phyloP scores from a whole-genome alignment of 2,329 filamentous ascomycete genomes.

The Plectosphaerella cucumerina region DNA sequence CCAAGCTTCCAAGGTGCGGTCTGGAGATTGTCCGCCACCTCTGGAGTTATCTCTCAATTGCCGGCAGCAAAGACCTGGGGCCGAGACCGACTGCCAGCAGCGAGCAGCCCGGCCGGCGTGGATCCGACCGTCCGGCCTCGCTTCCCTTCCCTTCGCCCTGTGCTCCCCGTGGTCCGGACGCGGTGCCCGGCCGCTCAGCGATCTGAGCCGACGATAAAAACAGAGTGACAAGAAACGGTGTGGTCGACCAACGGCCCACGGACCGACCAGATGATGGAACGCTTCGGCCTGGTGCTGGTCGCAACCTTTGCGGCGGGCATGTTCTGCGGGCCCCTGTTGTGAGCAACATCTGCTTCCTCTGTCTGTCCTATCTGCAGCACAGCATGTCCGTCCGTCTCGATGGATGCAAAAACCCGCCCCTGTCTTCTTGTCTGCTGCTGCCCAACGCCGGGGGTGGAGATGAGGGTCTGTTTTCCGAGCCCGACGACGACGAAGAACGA shows the following conservation, averaged over 20 bases:
- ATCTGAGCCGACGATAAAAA: neutral
- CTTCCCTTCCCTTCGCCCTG: too few relatives aligned
- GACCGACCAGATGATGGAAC: slow-evolving; percentile 9
- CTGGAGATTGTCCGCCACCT: too few relatives aligned
- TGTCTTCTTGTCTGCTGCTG: neutral
- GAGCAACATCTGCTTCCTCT: neutral
- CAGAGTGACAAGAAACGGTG: too few relatives aligned
- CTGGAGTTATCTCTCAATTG: too few relatives aligned
- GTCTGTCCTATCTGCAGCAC: too few relatives aligned
- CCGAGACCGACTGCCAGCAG: slow-evolving; percentile 5
- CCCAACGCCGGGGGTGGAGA: neutral
- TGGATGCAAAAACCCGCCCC: too few relatives aligned
- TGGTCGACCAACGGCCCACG: slow-evolving; percentile 3
- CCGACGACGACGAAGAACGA: neutral
- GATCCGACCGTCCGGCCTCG: too few relatives aligned
- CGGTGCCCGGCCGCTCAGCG: neutral
- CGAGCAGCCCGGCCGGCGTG: slow-evolving; percentile 8
- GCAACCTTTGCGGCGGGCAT: neutral
- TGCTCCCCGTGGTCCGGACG: neutral
- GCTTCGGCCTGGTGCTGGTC: neutral
- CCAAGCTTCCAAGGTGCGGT: too few relatives aligned
- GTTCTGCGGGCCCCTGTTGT: slow-evolving; percentile 1
- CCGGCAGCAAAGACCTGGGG: slow-evolving; percentile 3
- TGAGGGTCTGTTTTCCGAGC: neutral
- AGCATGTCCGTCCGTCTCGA: too few relatives aligned